Base-by-base conservation (phyloP, 495 filamentous ascomycete species). In the Daldinia loculata region DNA sequence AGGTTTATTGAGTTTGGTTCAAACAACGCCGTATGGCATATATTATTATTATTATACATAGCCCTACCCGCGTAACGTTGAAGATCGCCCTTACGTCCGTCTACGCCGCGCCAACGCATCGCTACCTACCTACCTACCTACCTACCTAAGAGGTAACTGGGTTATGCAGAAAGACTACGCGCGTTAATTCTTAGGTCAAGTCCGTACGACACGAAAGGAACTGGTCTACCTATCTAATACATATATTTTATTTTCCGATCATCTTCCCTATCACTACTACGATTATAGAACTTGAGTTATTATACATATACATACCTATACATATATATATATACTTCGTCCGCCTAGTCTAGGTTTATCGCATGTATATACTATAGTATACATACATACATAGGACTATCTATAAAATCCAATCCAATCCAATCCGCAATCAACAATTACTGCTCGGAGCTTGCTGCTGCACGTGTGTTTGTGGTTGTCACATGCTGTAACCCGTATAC, bases 401-500 rank as follows among this genome's bases (percentile, higher is more conserved):
- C 43, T 22, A 36, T 48, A 48, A 0, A 48, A 24, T 24, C 8
- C 8, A 45, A 45, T 24, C 43, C 43, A 48, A 24, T 48, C 43
- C 19, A 48, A 45, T 22, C 4, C 9, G 19, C 6, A n/a, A 45
- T 24, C 11, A 11, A 48, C 22, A 48, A 48, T 48, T 8, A 24
- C 19, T 24, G 11, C 15, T 41, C 39, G 6, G 14, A 7, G 5
- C 39, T 41, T 45, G 41, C 17, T 45, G 5, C 41, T 45, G 43
- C 43, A 53, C 50, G 24, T 30, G 27, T 53, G 17, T 53, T 4
- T 8, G 14, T 53, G 12, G 14, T 22, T 17, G 53, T 56, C 53
- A 56, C 53, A 56, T 56, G 53, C 14, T 30, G 53, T 56, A 56
- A 56, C 53, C 53, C 53, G 53, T 36, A 36, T 56, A 56, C 15